Evolutionary conservation across 2,329 filamentous ascomycete genomes (phyloP), one percentile per base, ranked within the genome.

Genomic region (Beauveria sp.): DNA sequence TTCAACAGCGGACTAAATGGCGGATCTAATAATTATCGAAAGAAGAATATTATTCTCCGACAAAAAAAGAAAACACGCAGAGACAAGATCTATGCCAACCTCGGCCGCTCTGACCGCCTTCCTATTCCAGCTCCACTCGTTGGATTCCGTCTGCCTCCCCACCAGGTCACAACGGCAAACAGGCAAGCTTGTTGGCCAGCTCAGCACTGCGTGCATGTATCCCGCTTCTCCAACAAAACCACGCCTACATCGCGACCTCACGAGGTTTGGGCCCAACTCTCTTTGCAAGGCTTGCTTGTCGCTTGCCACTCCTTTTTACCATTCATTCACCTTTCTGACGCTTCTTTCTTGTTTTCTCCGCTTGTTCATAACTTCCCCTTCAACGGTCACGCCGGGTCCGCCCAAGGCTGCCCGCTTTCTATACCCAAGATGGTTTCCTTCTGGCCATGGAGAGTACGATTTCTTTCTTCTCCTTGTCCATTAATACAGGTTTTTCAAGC

Each of bases 391-490:
- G 49, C 42, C 24, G 9, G 20, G 31, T 40, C n/a, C 49, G 38
- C 42, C 24, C 42, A 22, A 18, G 26, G 18, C 40, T 24, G 31
- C 55, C 55, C 28, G 31, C 34, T 14, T 34, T 38, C 34, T 16
- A 49, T n/a, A n/a, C 50, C 16, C 45, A 42, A 42, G 9, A 95
- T 95, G 90, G 88, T 93, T 69, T 90, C 88, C 59, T 82, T 95
- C 67, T 95, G 91, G 90, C 90, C 91, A 66, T 96, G 89, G 86
- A 87, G 85, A 80, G 89, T 91, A 75, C 72, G 57, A 2, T 20
- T 24, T 7, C 40, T 26, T 57, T 26, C 57, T 24, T n/a, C 1
- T 14, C 7, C 5, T 5, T 5, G 2, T 31, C 16, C 2, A 2
- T 40, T 20, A 26, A 14, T 50, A 6, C 24, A 2, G 16, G 1